A percentile compares a stretch with the other conserved stretches of the same genome.
Conservation (phyloP, 2,329 filamentous ascomycete species). For the Cordyceps cicadae region DNA sequence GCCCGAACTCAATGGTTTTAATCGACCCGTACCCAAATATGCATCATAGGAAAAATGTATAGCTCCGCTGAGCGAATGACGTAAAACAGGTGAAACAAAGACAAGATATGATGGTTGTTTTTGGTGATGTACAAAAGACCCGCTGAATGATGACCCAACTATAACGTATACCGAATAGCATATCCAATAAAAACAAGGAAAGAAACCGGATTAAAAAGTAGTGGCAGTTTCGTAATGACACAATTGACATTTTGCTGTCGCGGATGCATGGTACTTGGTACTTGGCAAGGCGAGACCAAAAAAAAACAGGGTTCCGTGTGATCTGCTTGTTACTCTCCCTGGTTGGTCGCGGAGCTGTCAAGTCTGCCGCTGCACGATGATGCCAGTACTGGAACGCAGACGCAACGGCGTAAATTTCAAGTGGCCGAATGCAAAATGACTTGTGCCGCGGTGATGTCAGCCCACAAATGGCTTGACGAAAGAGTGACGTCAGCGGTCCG, state of each 20-base stretch:
- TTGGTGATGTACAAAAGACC: background rate
- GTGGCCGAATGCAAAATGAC: slow-evolving; percentile 6
- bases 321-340: background rate
- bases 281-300: background rate
- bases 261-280: background rate
- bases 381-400: background rate
- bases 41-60: background rate
- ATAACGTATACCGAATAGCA: background rate
- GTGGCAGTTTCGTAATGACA: too few species aligned
- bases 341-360: background rate
- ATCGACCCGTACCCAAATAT: background rate
- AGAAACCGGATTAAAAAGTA: too few species aligned
- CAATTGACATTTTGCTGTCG: background rate
- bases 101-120: background rate
- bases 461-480: slow-evolving; percentile 10
- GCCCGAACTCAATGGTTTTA: background rate
- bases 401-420: background rate
- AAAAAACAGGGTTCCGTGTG: background rate
- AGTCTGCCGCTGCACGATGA: slow-evolving; percentile 7
- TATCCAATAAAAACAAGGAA: background rate
- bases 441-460: slow-evolving; percentile 20
- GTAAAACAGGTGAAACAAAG: background rate
- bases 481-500: slow-evolving; percentile 21
- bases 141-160: slow-evolving; percentile 3
- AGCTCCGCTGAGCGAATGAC: background rate